phyloP scores from a whole-genome alignment of 768 basidiomycete genomes.

The Gautieria morchelliformis region DNA sequence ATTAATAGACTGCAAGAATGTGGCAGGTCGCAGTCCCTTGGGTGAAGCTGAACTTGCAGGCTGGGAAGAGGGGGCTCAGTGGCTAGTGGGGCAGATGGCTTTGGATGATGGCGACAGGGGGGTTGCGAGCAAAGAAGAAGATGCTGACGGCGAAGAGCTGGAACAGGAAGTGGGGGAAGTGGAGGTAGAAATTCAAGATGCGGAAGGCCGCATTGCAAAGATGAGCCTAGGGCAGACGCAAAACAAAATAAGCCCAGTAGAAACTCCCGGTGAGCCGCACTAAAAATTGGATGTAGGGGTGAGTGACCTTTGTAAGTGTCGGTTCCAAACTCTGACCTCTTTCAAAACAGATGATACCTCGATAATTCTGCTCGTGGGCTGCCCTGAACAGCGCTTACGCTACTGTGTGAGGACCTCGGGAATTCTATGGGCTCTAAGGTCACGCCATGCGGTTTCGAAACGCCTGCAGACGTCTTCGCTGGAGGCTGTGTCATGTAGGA shows the following conservation, averaged over 20 bases:
- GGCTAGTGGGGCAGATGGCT: conserved; percentile 76
- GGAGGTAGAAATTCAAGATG: conserved; percentile 64
- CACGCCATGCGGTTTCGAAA: too few relatives aligned
- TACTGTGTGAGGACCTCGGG: too few relatives aligned
- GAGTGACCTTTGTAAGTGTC: neutral
- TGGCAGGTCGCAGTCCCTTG: conserved; percentile 64
- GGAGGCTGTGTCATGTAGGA: too few relatives aligned
- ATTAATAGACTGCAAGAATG: conserved; percentile 70
- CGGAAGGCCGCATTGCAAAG: conserved; percentile 57
- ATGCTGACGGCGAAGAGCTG: conserved; percentile 21
- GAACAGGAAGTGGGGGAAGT: conserved; percentile 33
- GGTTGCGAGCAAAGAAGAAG: conserved; percentile 22
- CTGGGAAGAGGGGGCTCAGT: conserved; percentile 78
- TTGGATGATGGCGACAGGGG: conserved; percentile 36
- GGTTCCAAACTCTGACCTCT: too few relatives aligned
- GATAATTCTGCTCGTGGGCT: too few relatives aligned
- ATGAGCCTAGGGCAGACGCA: conserved; percentile 28
- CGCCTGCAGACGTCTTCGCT: too few relatives aligned
- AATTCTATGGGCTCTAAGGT: too few relatives aligned
- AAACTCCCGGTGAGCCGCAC: neutral
- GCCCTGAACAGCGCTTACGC: too few relatives aligned
- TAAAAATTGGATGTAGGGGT: neutral
- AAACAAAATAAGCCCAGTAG: neutral
- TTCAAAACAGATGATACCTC: too few relatives aligned
- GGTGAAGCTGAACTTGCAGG: conserved; percentile 71